Base-by-base conservation (phyloP, 208 protist species). In the Wallacemonas sp. region DNA sequence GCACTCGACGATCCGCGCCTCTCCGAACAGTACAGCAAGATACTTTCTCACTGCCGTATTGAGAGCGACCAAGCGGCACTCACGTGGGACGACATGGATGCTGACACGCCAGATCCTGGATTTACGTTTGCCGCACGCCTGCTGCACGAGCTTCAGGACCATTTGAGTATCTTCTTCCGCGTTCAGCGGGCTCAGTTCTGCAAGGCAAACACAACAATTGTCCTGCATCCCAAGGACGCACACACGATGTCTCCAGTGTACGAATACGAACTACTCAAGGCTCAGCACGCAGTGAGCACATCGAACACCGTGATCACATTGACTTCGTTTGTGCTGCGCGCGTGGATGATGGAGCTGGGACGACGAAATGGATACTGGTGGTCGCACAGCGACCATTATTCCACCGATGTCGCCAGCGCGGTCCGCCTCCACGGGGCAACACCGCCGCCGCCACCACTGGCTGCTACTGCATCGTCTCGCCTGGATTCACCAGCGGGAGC, bases 231-330 rank as follows among this genome's bases (percentile, higher is more conserved):
- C 3, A 33, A 41, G 20, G 20, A 0, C n/a, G 29, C 4, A 10
- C 48, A 32, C 25, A 12, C 32, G 36, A 41, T 14, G 39, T 14
- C 29, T 23, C 52, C 52, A 7, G 52, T 59, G 31, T 39, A 39
- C 16, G 72, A 54, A 26, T 83, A 82, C 65, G 61, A 74, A 22
- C 57, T 82, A 2, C 70, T 90, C 31, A 65, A 79, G 49, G 57
- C 50, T 10, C 22, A 20, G 3, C 71, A 88, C 62, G 75, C 79
- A 33, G 78, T 72, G 3, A 81, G 79, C 29, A 74, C 82, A 45
- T 61, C 77, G 4, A 79, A 80, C 46, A 57, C 71, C 23, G 61
- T 81, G 39, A 59, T 84, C 28, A 84, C 74, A n/a, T 62, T 75
- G 0, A 45, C 77, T 20, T 74, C 72, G 7, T 48, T 82, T 14